These are phyloP conservation scores for Penicillium dipodomyicola DNA, from an alignment of 495 filamentous ascomycete species.

Conservation along the genomic window DNA sequence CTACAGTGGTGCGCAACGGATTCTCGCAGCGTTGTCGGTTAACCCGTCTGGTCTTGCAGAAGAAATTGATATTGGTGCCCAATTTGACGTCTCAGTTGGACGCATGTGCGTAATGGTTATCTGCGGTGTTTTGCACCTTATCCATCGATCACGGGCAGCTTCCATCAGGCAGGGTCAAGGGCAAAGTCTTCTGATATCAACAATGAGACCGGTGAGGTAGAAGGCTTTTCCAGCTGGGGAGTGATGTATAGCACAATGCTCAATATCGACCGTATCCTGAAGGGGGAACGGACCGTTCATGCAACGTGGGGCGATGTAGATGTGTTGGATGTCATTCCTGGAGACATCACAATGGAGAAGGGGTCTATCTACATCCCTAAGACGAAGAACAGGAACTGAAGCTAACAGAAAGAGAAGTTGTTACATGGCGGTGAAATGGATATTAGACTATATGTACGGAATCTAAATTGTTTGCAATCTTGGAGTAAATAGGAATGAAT, in stretches of 20 bases:
- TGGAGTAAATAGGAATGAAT: too few species aligned
- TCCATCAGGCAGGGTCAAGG: background rate
- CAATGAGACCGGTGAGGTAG: background rate
- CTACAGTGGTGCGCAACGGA: background rate
- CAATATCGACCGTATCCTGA: slow-evolving; percentile 35
- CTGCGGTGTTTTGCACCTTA: background rate
- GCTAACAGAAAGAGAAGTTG: too few species aligned
- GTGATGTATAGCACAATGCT: slow-evolving; percentile 49
- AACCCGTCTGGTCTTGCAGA: background rate
- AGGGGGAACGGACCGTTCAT: slow-evolving; percentile 18
- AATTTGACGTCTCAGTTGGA: background rate
- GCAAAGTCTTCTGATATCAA: background rate
- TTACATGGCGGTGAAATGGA: too few species aligned
- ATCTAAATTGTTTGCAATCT: too few species aligned
- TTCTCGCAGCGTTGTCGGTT: background rate
- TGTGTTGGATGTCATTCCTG: background rate
- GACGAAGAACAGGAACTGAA: too few species aligned
- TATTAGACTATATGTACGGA: too few species aligned
- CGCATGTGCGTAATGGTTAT: background rate
- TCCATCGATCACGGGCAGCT: background rate
- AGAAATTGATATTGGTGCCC: background rate
- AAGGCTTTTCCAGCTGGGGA: slow-evolving; percentile 3
- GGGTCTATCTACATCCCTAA: background rate
- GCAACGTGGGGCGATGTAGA: slow-evolving; percentile 24
- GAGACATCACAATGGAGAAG: background rate